A percentile compares a stretch with the other conserved stretches of the same genome.
phyloP scores from a whole-genome alignment of 208 protist species.

The Leishmania amazonensis region DNA sequence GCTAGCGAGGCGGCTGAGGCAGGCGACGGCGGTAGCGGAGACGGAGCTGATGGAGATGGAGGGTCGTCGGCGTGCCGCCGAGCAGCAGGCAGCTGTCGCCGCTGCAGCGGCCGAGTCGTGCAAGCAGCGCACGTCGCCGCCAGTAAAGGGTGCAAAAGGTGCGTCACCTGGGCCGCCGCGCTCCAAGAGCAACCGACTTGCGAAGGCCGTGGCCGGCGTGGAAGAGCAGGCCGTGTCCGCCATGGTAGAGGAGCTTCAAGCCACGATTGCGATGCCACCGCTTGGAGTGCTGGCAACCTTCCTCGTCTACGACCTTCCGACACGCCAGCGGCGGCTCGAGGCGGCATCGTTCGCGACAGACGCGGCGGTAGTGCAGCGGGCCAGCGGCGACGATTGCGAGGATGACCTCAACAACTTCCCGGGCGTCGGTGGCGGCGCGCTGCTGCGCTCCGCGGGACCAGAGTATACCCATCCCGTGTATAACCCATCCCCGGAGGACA shows the following conservation, averaged over 20 bases:
- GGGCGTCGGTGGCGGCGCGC: not conserved
- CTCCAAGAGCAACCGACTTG: conserved; percentile 15
- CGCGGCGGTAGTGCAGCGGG: not conserved
- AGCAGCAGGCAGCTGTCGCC: conserved; percentile 22
- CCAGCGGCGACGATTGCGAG: not conserved
- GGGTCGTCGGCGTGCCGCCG: conserved; percentile 24
- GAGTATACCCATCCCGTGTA: conserved; percentile 23
- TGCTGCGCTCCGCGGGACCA: not conserved
- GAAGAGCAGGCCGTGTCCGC: conserved; percentile 18
- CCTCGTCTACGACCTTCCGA: conserved; percentile 67
- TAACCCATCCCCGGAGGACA: conserved; percentile 15
- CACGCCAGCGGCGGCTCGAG: conserved; percentile 55
- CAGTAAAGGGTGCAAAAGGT: conserved; percentile 16
- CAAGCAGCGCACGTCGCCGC: conserved; percentile 18
- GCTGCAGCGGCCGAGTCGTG: conserved; percentile 7
- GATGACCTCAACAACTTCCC: conserved; percentile 8
- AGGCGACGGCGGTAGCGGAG: conserved; percentile 47
- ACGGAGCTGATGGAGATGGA: conserved; percentile 45
- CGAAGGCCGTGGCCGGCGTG: conserved; percentile 10
- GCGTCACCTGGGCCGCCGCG: conserved; percentile 8
- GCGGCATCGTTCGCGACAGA: conserved; percentile 29
- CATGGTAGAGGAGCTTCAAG: conserved; percentile 19
- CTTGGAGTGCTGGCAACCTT: conserved; percentile 69
- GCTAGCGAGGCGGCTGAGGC: conserved; percentile 47
- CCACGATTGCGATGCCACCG: conserved; percentile 55